Percentiles rank a stretch among this genome's conserved stretches.
Conservation (phyloP, 1,284 basidiomycete species). For the Macrocystidia cucumis region DNA sequence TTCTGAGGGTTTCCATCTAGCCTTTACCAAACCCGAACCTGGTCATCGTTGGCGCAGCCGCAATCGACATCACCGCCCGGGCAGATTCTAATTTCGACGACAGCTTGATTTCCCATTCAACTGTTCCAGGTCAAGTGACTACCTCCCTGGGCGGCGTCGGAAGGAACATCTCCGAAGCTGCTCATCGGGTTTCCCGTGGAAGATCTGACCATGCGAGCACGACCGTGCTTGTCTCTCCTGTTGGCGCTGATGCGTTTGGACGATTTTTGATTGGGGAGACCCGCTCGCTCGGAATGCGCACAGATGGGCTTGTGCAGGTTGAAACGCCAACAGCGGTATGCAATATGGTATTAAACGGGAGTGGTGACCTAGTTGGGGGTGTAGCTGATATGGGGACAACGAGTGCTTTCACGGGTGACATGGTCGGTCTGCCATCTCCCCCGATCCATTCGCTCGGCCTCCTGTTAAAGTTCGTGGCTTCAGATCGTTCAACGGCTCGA, state of each 20-base stretch:
- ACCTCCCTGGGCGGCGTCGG: conserved; percentile 87
- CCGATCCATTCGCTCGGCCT: no score
- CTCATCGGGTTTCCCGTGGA: conserved; percentile 52
- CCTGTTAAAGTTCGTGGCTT: conserved; percentile 9
- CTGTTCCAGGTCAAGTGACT: conserved; percentile 71
- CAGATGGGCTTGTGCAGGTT: conserved; percentile 64
- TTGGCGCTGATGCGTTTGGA: conserved; percentile 69
- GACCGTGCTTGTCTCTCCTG: conserved; percentile 52
- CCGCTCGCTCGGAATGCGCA: conserved; percentile 61
- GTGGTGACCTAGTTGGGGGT: conserved; percentile 73
- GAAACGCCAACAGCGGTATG: conserved; percentile 67
- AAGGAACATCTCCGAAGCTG: conserved; percentile 89
- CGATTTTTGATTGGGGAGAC: conserved; percentile 54
- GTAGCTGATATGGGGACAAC: conserved; percentile 90
- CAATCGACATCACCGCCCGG: conserved; percentile 77
- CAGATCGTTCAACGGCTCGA: conserved; percentile 38
- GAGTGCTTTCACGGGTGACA: conserved; percentile 35
- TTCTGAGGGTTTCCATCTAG: no score
- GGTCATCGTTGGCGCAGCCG: conserved; percentile 76
- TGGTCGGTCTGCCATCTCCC: no score
- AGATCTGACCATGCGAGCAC: conserved; percentile 23
- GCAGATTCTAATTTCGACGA: conserved; percentile 19
- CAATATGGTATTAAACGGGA: conserved; percentile 72
- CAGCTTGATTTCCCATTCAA: conserved; percentile 47
- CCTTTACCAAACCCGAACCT: no score